These are phyloP conservation scores for Ceratobasidium sp. DNA, from an alignment of 1,284 basidiomycete species.

Conservation along the genomic window DNA sequence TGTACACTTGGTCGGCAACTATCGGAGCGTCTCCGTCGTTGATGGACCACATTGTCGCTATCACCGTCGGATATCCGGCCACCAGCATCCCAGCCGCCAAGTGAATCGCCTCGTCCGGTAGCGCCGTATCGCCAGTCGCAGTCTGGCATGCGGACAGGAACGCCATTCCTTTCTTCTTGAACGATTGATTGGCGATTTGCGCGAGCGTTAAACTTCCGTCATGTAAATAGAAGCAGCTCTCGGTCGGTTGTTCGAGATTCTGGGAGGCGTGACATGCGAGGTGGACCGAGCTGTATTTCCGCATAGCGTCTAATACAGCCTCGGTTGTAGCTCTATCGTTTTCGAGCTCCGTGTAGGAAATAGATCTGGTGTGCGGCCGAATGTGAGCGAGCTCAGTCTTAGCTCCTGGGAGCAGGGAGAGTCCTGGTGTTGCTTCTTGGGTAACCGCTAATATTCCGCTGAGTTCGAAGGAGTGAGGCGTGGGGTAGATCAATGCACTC, in stretches of 20 bases:
- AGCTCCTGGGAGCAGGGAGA: not conserved
- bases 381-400: not conserved
- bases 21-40: not conserved
- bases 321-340: not conserved
- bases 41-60: constrained; percentile 17
- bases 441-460: not conserved
- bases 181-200: not conserved
- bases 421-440: not conserved
- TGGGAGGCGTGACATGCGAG: constrained; percentile 18
- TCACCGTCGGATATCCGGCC: constrained; percentile 37
- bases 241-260: not conserved
- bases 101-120: constrained; percentile 44
- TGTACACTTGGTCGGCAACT: not conserved
- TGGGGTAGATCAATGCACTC: not conserved
- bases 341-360: not conserved
- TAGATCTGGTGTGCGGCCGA: not conserved
- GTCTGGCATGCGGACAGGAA: not conserved
- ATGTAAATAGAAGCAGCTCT: not conserved
- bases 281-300: constrained; percentile 14
- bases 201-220: not conserved
- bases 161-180: not conserved
- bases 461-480: not conserved
- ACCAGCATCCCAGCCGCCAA: constrained; percentile 46
- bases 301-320: not conserved
- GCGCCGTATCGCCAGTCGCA: constrained; percentile 20